Evolutionary conservation across 1,139 yeast species (phyloP).

Genomic region (Eremothecium gossypii): DNA sequence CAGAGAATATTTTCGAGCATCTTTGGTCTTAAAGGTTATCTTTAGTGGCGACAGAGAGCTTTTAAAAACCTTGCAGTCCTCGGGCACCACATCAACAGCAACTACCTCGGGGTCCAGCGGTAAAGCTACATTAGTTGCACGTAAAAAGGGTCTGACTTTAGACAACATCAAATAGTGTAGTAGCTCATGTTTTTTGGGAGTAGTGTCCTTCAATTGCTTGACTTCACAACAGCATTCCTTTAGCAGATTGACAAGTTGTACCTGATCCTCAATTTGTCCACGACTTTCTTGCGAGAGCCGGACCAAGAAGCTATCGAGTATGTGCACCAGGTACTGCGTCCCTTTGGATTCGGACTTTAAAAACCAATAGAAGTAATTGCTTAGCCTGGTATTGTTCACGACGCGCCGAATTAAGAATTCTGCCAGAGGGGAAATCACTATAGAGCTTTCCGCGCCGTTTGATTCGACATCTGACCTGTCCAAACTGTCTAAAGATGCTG

Average conservation of each 20-base stretch:
- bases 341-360: slow-evolving; percentile 81
- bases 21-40: slow-evolving; percentile 64
- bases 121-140: slow-evolving; percentile 21
- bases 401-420: slow-evolving; percentile 71
- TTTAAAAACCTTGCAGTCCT: slow-evolving; percentile 78
- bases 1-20: slow-evolving; percentile 47
- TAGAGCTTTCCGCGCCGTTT: slow-evolving; percentile 11
- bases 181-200: slow-evolving; percentile 47
- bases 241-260: slow-evolving; percentile 35
- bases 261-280: slow-evolving; percentile 34
- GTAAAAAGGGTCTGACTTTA: slow-evolving; percentile 26
- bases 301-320: slow-evolving; percentile 31
- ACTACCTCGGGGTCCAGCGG: slow-evolving; percentile 34
- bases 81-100: slow-evolving; percentile 72
- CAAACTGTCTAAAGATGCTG: slow-evolving; percentile 10
- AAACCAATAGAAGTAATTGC: slow-evolving; percentile 87
- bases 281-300: slow-evolving; percentile 21
- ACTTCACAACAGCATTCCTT: slow-evolving; percentile 37
- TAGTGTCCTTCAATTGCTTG: slow-evolving; percentile 43
- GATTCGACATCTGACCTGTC: slow-evolving; percentile 8
- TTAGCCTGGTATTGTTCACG: slow-evolving; percentile 53
- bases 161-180: slow-evolving; percentile 31
- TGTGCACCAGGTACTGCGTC: slow-evolving; percentile 36
- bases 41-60: slow-evolving; percentile 84
- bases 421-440: slow-evolving; percentile 57